Evolutionary conservation across 805 yeast species (phyloP).

Genomic region (Starmerella scarabaei): DNA sequence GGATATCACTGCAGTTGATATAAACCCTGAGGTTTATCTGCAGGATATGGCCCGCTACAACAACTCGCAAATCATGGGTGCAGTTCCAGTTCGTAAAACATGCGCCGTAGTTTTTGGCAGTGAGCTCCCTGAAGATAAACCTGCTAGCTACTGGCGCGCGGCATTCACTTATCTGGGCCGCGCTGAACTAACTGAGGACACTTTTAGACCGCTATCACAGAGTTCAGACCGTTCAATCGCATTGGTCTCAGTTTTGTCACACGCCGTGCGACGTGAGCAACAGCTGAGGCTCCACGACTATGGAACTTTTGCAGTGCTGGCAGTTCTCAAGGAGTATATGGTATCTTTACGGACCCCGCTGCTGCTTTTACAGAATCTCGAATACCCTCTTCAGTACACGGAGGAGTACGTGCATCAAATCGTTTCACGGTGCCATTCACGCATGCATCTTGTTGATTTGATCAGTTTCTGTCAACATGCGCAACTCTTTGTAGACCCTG

Average conservation of each 20-base stretch:
- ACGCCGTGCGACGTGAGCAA: conserved; percentile 36
- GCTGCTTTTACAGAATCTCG: conserved; percentile 37
- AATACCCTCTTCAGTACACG: conserved; percentile 43
- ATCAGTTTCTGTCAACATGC: background rate
- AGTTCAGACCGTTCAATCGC: background rate
- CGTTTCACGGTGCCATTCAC: conserved; percentile 22
- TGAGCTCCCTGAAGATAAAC: conserved; percentile 16
- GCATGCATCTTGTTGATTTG: background rate
- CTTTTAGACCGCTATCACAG: conserved; percentile 5
- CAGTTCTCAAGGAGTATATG: conserved; percentile 34
- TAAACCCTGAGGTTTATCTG: conserved; percentile 61
- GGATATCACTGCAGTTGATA: conserved; percentile 65
- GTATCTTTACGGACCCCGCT: conserved; percentile 42
- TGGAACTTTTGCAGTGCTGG: conserved; percentile 41
- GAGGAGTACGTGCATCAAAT: conserved; percentile 32
- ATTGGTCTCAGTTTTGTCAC: conserved; percentile 18
- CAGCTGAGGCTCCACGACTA: conserved; percentile 42
- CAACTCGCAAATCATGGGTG: conserved; percentile 19
- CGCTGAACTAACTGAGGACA: background rate
- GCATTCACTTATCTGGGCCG: conserved; percentile 18
- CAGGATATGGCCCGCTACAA: conserved; percentile 41
- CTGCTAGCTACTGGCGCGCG: conserved; percentile 23
- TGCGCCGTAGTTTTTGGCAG: conserved; percentile 26
- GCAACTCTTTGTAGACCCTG: background rate
- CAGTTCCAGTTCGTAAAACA: conserved; percentile 38